Conservation (phyloP, 192 early-diverging fungal species). For the Podochytrium sp. region DNA sequence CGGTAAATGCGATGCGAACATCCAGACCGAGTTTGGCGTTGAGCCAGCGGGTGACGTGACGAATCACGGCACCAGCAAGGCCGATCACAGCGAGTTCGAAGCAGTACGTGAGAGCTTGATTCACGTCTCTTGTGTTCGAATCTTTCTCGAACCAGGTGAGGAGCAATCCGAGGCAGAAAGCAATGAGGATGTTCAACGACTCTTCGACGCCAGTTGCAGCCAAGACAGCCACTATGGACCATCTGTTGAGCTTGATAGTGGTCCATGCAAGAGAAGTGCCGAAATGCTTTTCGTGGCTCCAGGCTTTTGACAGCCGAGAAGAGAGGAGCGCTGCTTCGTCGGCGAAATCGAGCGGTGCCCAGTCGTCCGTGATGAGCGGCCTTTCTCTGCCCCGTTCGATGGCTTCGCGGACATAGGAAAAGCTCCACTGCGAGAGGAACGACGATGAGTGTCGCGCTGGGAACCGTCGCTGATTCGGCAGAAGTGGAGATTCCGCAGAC, state of each 20-base stretch:
- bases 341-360: slow-evolving; percentile 28
- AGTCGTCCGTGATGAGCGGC: slow-evolving; percentile 34
- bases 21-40: slow-evolving; percentile 35
- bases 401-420: slow-evolving; percentile 43
- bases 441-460: no score
- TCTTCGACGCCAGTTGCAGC: slow-evolving; percentile 7
- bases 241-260: neutral
- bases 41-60: slow-evolving; percentile 7
- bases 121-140: neutral
- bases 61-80: slow-evolving; percentile 9
- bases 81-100: neutral
- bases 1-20: slow-evolving; percentile 37
- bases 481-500: no score
- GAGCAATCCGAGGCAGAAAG: neutral
- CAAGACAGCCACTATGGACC: neutral
- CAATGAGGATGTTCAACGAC: neutral
- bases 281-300: slow-evolving; percentile 22
- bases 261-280: slow-evolving; percentile 7
- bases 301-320: slow-evolving; percentile 20
- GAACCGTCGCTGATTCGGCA: no score
- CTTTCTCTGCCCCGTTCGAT: slow-evolving; percentile 37
- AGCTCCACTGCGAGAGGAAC: no score
- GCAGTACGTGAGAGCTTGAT: neutral
- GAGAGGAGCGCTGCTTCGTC: slow-evolving; percentile 41
- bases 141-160: slow-evolving; percentile 8